Evolutionary conservation across 2,329 filamentous ascomycete species (phyloP).

Genomic region (Fusarium sp.): DNA sequence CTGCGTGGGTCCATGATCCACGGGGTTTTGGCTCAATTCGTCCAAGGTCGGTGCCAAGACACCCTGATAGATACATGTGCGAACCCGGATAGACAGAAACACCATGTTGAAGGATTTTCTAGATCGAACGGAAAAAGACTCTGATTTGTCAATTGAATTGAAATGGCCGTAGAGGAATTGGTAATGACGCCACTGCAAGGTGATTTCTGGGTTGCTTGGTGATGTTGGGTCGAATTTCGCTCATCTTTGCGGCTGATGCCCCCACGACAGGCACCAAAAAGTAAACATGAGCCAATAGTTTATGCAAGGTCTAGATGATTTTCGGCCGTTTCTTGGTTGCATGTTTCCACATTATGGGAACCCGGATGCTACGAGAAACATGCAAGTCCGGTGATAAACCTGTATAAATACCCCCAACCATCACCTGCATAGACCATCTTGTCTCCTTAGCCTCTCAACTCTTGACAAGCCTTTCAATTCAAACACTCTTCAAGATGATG

Average conservation of each 20-base stretch:
- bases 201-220: background rate
- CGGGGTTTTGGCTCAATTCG: background rate
- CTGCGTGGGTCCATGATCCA: background rate
- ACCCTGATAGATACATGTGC: constrained; percentile 44
- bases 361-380: constrained; percentile 5
- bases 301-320: background rate
- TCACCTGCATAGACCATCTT: constrained; percentile 16
- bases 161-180: background rate
- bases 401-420: constrained; percentile 39
- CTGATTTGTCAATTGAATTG: constrained; percentile 23
- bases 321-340: background rate
- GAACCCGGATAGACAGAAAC: constrained; percentile 43
- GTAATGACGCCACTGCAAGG: constrained; percentile 1
- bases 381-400: background rate
- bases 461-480: background rate
- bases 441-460: constrained; percentile 34
- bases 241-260: constrained; percentile 2
- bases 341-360: background rate
- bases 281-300: background rate
- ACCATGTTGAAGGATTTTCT: background rate
- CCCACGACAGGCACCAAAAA: constrained; percentile 2
- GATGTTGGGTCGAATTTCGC: background rate
- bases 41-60: constrained; percentile 15
- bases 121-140: rapidly evolving
- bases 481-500: constrained; percentile 41